phyloP scores from a whole-genome alignment of 2,329 filamentous ascomycete genomes.

The Claviceps purpurea region DNA sequence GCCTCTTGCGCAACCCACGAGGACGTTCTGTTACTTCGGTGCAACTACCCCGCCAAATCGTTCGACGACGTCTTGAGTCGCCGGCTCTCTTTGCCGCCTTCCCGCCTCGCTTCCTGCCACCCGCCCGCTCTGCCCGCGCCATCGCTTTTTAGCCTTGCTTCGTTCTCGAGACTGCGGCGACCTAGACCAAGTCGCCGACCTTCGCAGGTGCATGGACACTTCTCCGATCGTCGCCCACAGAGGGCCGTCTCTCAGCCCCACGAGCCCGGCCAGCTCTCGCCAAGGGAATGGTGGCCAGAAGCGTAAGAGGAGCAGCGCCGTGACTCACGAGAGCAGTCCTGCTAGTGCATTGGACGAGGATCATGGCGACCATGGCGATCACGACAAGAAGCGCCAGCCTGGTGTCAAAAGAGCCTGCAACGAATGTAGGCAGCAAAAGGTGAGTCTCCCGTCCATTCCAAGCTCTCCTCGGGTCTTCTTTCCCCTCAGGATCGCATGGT shows the following conservation, averaged over 20 bases:
- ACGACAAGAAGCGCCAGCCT: conserved; percentile 50
- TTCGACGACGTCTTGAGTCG: neutral
- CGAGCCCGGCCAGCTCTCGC: conserved; percentile 40
- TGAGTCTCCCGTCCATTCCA: conserved; percentile 23
- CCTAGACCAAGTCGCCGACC: conserved; percentile 7
- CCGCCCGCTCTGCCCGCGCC: neutral
- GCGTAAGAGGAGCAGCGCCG: conserved; percentile 43
- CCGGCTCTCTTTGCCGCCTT: conserved; percentile 1
- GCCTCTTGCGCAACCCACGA: neutral
- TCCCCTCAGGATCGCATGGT: neutral
- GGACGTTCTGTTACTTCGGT: neutral
- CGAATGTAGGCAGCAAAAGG: conserved; percentile 76
- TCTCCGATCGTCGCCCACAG: conserved; percentile 30
- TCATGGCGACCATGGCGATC: conserved; percentile 29
- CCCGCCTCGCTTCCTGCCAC: conserved; percentile 1
- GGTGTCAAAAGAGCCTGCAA: conserved; percentile 72
- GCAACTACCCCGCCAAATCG: conserved; percentile 3
- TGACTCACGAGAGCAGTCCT: conserved; percentile 44
- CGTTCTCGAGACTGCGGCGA: conserved; percentile 6
- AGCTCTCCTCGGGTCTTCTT: neutral
- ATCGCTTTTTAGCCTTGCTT: conserved; percentile 5
- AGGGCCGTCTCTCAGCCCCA: conserved; percentile 39
- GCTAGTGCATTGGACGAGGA: conserved; percentile 37
- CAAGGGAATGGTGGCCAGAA: conserved; percentile 37
- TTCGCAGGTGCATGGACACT: conserved; percentile 31